Evolutionary conservation across 306 rosid genomes (phyloP).

Genomic region (Amphicarpaea edgeworthii): DNA sequence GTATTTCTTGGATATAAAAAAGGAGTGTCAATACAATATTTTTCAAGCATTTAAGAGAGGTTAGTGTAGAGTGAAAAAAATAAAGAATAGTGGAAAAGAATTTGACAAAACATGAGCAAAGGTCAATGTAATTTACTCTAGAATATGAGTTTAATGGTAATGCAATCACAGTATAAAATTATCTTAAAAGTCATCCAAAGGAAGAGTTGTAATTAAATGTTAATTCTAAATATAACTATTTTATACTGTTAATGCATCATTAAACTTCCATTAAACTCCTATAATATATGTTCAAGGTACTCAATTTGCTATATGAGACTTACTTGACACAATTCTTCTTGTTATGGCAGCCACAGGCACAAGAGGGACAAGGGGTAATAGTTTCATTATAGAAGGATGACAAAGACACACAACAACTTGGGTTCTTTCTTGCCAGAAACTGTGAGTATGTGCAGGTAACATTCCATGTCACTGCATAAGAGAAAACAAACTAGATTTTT

Average conservation of each 20-base stretch:
- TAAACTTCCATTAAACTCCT: too few relatives aligned
- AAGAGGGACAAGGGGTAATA: slow-evolving; percentile 80
- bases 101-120: not conserved
- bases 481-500: slow-evolving; percentile 6
- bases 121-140: not conserved
- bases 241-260: too few relatives aligned
- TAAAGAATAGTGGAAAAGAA: too few relatives aligned
- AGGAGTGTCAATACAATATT: not conserved
- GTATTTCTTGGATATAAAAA: not conserved
- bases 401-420: slow-evolving; percentile 88
- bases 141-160: too few relatives aligned
- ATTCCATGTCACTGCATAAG: slow-evolving; percentile 93
- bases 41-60: not conserved
- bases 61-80: not conserved
- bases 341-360: slow-evolving; percentile 90
- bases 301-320: slow-evolving; percentile 41
- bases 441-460: slow-evolving; percentile 97
- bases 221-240: too few relatives aligned
- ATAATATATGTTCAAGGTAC: not conserved
- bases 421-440: slow-evolving; percentile 78
- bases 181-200: too few relatives aligned
- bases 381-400: slow-evolving; percentile 92
- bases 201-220: too few relatives aligned
- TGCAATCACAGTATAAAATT: too few relatives aligned
- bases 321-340: slow-evolving; percentile 80